Evolutionary conservation across 805 yeast genomes (phyloP), one percentile per base, ranked within the genome.

Genomic region (Ogataea ganodermae): DNA sequence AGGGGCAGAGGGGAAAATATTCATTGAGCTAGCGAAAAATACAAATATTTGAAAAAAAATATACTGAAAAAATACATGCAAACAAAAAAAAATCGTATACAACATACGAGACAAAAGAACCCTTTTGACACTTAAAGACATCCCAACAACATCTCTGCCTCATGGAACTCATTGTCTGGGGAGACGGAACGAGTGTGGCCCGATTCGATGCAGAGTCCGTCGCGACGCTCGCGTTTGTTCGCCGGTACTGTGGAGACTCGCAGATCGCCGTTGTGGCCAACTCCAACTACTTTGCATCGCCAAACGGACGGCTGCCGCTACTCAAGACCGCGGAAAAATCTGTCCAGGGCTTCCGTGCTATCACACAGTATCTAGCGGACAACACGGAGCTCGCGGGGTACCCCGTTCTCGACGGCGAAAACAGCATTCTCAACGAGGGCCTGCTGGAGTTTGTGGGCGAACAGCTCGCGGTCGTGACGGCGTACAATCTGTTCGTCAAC

Each of bases 401-500:
- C 14, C 41, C 45, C 13, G 16, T 17, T 3, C 14, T 41, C 23
- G 38, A 40, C 12, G 38, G 28, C 28, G 56, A 53, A 30, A 35
- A 39, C 6, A 26, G 35, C 16, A 27, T 82, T 23, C 50, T 77
- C 22, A 73, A 78, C 55, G 63, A 65, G 37, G 79, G 81, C 0
- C 58, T 81, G 26, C 53, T 75, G 22, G 67, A 73, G 31, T 73
- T 67, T 45, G 60, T 79, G 10, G 59, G 65, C 10, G 69, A 69
- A 22, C 73, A 75, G 20, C 51, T 83, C 28, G 65, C 69, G 10
- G 60, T 66, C n/a, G 66, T 83, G 35, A 78, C 83, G 30, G 75
- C 75, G 46, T 84, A 83, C 60, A 79, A 80, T 42, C 62, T 81
- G 28, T 84, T 77, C 54, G 64, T 83, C 38, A 78, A 81, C 56